Conservation (phyloP, 139 green algal species). For the Picochlorum sp. region DNA sequence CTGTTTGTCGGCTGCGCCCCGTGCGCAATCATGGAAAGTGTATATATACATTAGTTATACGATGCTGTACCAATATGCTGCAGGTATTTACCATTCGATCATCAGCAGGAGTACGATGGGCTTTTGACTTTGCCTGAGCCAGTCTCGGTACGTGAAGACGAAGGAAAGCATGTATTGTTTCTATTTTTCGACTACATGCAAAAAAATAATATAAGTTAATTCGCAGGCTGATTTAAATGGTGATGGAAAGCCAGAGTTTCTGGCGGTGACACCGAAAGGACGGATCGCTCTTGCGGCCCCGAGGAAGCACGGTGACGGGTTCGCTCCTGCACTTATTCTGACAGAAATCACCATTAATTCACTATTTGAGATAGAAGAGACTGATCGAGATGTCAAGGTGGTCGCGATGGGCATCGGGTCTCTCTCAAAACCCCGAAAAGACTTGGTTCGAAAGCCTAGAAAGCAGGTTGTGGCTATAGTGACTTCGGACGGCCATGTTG, state of each 20-base stretch:
- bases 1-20: too few relatives aligned
- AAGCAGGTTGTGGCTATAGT: conserved; percentile 88
- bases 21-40: too few relatives aligned
- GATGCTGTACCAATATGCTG: background rate
- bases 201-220: background rate
- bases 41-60: too few relatives aligned
- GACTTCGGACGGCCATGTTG: conserved; percentile 60
- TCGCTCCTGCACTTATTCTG: conserved; percentile 54
- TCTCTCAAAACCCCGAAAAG: conserved; percentile 46
- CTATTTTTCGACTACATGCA: background rate
- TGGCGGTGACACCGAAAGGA: conserved; percentile 59
- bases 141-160: conserved; percentile 1
- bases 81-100: conserved; percentile 36
- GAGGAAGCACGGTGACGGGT: conserved; percentile 51
- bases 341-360: conserved; percentile 35
- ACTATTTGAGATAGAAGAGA: background rate
- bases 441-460: conserved; percentile 45
- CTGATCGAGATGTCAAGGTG: conserved; percentile 6
- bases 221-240: conserved; percentile 87
- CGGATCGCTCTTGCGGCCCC: conserved; percentile 59
- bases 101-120: background rate
- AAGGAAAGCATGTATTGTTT: too few relatives aligned
- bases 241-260: conserved; percentile 78
- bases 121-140: background rate
- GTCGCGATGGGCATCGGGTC: conserved; percentile 67